These are phyloP conservation scores for Fusarium sp. DNA, from an alignment of 2,329 filamentous ascomycete species.

Conservation along the genomic window DNA sequence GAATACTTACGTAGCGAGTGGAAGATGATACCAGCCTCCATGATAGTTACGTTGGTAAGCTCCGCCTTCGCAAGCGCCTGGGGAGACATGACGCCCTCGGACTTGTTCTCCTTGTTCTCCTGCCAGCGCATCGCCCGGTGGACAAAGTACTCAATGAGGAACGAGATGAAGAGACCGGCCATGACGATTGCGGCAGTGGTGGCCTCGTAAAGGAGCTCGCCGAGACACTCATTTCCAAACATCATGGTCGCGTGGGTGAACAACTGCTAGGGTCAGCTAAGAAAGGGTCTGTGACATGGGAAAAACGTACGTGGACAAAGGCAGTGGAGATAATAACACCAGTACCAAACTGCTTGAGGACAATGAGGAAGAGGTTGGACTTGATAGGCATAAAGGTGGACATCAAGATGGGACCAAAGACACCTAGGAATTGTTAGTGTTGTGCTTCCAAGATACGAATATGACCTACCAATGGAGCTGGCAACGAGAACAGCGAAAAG, in stretches of 20 bases:
- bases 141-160: slow-evolving; percentile 76
- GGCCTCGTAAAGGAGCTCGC: slow-evolving; percentile 73
- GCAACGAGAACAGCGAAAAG: slow-evolving; percentile 79
- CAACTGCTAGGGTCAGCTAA: slow-evolving; percentile 58
- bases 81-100: slow-evolving; percentile 22
- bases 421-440: slow-evolving; percentile 51
- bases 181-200: slow-evolving; percentile 78
- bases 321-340: slow-evolving; percentile 79
- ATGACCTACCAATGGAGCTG: slow-evolving; percentile 68
- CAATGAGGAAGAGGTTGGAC: slow-evolving; percentile 63
- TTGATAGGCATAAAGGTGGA: slow-evolving; percentile 65
- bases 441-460: neutral
- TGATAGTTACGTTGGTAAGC: slow-evolving; percentile 62
- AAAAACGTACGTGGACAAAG: slow-evolving; percentile 70
- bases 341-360: slow-evolving; percentile 80
- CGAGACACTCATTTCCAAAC: slow-evolving; percentile 78
- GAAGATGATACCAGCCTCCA: slow-evolving; percentile 81
- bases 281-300: fast-evolving
- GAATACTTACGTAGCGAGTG: slow-evolving; percentile 71
- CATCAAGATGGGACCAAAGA: slow-evolving; percentile 76
- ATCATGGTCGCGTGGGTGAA: slow-evolving; percentile 79
- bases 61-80: slow-evolving; percentile 44
- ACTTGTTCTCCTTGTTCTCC: slow-evolving; percentile 43
- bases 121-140: slow-evolving; percentile 64
- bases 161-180: slow-evolving; percentile 79